Conservation (phyloP, 1,139 yeast species). For the Suhomyces taliae region DNA sequence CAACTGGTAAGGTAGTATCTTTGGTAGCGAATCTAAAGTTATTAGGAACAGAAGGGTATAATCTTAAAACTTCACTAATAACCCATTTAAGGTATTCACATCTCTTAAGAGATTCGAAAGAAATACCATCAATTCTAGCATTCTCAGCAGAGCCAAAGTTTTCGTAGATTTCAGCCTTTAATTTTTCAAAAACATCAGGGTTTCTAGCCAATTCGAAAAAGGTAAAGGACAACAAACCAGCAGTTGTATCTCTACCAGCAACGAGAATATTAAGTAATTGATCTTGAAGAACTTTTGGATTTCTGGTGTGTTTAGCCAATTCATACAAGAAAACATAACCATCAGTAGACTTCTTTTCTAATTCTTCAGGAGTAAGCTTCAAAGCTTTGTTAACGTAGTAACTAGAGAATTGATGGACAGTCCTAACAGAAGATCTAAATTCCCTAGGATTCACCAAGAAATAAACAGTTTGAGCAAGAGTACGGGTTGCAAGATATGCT, state of each 20-base stretch:
- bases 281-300: conserved; percentile 50
- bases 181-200: conserved; percentile 37
- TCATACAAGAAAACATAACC: conserved; percentile 54
- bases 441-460: conserved; percentile 30
- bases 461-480: conserved; percentile 36
- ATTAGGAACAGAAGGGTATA: conserved; percentile 28
- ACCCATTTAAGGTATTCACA: conserved; percentile 28
- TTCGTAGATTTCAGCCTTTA: conserved; percentile 37
- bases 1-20: conserved; percentile 26
- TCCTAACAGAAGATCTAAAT: conserved; percentile 30
- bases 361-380: conserved; percentile 25
- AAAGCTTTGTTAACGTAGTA: conserved; percentile 24
- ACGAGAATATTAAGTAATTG: conserved; percentile 52
- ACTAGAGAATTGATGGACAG: conserved; percentile 36
- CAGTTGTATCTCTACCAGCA: conserved; percentile 62
- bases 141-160: conserved; percentile 35
- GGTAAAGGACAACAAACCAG: conserved; percentile 50
- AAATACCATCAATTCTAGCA: conserved; percentile 16
- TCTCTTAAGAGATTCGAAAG: conserved; percentile 25
- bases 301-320: conserved; percentile 49
- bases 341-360: conserved; percentile 32
- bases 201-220: conserved; percentile 48
- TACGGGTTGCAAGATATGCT: conserved; percentile 34
- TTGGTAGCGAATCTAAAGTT: conserved; percentile 25
- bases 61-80: conserved; percentile 24